A percentile compares a stretch with the other conserved stretches of the same genome.
Conservation (phyloP, 179 eudicot species). For the Pouteria campechiana region DNA sequence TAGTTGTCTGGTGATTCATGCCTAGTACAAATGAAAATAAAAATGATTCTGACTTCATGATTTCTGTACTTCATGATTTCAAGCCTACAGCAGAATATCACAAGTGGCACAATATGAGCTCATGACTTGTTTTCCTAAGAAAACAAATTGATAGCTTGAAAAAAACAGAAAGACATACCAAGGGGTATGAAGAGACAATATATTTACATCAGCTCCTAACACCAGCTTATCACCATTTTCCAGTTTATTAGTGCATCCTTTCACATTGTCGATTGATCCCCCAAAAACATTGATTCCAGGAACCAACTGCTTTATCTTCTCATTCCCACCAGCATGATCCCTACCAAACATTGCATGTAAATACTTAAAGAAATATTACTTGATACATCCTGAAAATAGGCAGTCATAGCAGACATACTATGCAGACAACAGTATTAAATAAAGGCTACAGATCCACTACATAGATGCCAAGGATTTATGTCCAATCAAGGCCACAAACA, state of each 20-base stretch:
- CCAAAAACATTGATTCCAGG: slow-evolving; percentile 82
- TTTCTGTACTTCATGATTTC: too few species aligned
- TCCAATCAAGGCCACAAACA: too few species aligned
- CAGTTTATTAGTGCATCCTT: slow-evolving; percentile 71
- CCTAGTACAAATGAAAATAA: background rate
- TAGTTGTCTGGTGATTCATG: background rate
- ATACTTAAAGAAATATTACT: background rate
- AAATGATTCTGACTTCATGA: too few species aligned
- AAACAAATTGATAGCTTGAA: too few species aligned
- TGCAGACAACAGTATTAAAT: too few species aligned
- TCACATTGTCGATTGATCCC: slow-evolving; percentile 80
- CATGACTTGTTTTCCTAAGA: too few species aligned
- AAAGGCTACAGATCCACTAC: too few species aligned
- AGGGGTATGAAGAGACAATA: slow-evolving; percentile 82
- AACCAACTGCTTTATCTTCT: slow-evolving; percentile 56
- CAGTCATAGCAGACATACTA: too few species aligned
- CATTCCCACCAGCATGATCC: slow-evolving; percentile 99
- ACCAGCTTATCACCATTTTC: slow-evolving; percentile 78
- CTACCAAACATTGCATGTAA: slow-evolving; percentile 15
- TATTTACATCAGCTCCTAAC: slow-evolving; percentile 46
- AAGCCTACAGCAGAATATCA: too few species aligned
- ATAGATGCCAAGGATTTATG: too few species aligned
- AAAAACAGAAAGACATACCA: slow-evolving; percentile 39
- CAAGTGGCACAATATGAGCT: too few species aligned
- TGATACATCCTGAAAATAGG: too few species aligned